Conservation (phyloP, 257 asterid genomes). For the Solanum clarkiae region DNA sequence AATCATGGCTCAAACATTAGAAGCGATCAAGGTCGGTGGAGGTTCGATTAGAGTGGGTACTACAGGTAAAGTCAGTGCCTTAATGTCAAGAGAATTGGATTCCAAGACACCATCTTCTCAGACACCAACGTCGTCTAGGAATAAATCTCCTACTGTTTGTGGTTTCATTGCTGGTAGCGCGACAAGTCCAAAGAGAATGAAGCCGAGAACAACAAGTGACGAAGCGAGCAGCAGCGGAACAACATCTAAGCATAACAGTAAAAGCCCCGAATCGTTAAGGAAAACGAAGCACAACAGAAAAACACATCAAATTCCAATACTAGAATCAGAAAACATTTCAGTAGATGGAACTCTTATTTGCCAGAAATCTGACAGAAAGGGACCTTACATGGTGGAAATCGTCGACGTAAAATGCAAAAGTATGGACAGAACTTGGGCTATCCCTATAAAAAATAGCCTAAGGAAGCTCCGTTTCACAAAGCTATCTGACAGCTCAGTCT, state of each 20-base stretch:
- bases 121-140: not conserved
- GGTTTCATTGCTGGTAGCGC: conserved; percentile 1
- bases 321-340: conserved; percentile 7
- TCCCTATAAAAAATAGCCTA: conserved; percentile 8
- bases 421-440: not conserved
- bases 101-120: not conserved
- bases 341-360: not conserved
- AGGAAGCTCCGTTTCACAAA: conserved; percentile 13
- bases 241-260: not conserved
- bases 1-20: not conserved
- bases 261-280: not conserved
- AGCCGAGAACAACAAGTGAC: not conserved
- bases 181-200: conserved; percentile 2
- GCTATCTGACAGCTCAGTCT: conserved; percentile 5
- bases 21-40: not conserved
- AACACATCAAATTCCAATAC: conserved; percentile 11
- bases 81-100: not conserved
- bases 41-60: not conserved
- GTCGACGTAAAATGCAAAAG: conserved; percentile 14
- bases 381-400: conserved; percentile 7
- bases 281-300: not conserved
- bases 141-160: not conserved
- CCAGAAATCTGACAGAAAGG: not conserved
- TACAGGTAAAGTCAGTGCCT: not conserved
- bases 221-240: not conserved